Percentiles rank a stretch among this genome's conserved stretches.
phyloP scores from a whole-genome alignment of 768 basidiomycete species.

The Hypholoma fasciculare region DNA sequence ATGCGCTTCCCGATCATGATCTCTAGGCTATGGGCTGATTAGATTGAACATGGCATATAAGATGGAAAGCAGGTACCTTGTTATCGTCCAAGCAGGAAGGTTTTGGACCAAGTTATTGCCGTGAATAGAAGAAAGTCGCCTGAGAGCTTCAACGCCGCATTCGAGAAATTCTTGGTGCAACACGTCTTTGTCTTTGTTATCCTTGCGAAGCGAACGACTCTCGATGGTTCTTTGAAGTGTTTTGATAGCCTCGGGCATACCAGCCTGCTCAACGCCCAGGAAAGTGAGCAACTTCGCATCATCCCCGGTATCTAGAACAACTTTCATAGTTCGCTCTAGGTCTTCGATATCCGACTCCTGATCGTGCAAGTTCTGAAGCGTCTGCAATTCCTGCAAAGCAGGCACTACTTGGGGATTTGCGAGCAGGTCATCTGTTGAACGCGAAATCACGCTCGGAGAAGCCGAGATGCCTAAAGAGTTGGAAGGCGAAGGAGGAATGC shows the following conservation, averaged over 20 bases:
- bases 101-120: constrained; percentile 28
- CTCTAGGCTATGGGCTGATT: constrained; percentile 36
- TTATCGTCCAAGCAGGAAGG: constrained; percentile 74
- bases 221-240: constrained; percentile 70
- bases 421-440: constrained; percentile 16
- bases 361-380: constrained; percentile 34
- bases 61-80: constrained; percentile 35
- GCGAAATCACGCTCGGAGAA: constrained; percentile 14
- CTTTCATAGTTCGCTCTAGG: constrained; percentile 50
- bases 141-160: constrained; percentile 64
- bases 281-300: constrained; percentile 60
- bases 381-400: constrained; percentile 23
- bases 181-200: constrained; percentile 33
- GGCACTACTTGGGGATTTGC: constrained; percentile 20
- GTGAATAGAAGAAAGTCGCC: constrained; percentile 46
- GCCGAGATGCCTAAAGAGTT: constrained; percentile 11
- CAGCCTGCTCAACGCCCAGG: constrained; percentile 57
- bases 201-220: constrained; percentile 13
- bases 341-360: constrained; percentile 53
- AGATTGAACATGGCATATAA: not conserved
- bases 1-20: constrained; percentile 65
- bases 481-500: constrained; percentile 16
- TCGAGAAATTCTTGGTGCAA: constrained; percentile 69
- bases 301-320: constrained; percentile 50
- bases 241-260: constrained; percentile 77